Evolutionary conservation across 805 yeast species (phyloP), one percentile per base, ranked within the genome.

Genomic region (Ogataea zsoltii): DNA sequence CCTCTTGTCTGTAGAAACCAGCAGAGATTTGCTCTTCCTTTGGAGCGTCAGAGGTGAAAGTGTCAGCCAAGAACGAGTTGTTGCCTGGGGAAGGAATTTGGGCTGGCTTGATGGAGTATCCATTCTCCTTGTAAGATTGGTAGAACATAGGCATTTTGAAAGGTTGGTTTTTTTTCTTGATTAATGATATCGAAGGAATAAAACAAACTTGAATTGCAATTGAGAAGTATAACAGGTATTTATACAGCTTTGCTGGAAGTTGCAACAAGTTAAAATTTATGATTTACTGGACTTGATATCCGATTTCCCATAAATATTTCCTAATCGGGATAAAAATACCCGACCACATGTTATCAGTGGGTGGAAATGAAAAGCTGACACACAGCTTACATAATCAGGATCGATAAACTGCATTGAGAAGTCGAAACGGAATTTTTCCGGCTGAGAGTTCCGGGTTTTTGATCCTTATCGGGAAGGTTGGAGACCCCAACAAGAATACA

Each of bases 1-100:
- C 69, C 64, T 80, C 84, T 67, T 83, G 88, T 58, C 71, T 75
- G 76, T 79, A 83, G 70, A 83, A 83, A 42, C 90, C 90, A 61
- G 82, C 72, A 14, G 82, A 66, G 53, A 83, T 78, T 62, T 79
- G 79, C 61, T 81, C 66, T 40, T 78, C 88, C 41, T 70, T 63
- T 55, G 79, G 81, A 44, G 82, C 83, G 21, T 78, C 81, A 16
- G 85, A 77, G 33, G 82, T 74, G 67, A 78, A 78, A 51, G 74
- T 70, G 60, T 83, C 90, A 44, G 87, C 85, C 50, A 83, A 72
- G 72, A 80, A 83, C 7, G 89, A 76, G 66, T 83, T 83, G 71
- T 74, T 77, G 49, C 84, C 83, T 65, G 83, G 82, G 45, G 83
- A 72, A 46, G 84, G 80, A 49, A 83, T 76, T 33, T 71, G 72